Evolutionary conservation across 2,329 filamentous ascomycete genomes (phyloP), one percentile per base, ranked within the genome.

Genomic region (Canariomyces notabilis): DNA sequence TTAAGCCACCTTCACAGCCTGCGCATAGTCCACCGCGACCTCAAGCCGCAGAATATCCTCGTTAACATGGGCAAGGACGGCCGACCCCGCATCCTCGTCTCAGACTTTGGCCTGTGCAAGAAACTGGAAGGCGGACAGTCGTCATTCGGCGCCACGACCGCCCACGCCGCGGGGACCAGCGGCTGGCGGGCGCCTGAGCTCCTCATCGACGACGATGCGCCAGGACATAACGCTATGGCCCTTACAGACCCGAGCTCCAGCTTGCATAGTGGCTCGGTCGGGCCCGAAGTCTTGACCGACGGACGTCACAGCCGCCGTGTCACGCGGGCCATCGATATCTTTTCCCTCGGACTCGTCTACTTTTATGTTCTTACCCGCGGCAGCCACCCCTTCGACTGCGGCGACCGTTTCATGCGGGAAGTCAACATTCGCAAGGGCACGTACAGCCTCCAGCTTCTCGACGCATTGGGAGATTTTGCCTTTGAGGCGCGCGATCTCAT

Each of bases 351-450:
- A 1, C 85, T 95, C 43, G 89, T 98, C n/a, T 98, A 96, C 72
- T 97, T 90, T 70, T 98, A 96, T 64, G 90, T 97, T n/a, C 75
- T 98, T 49, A 96, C 91, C 1, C 87, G 89, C 52, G 93, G 93
- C 14, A 80, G 78, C 1, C 93, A 98, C 64, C 93, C 93, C 0
- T 98, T 94, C 59, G 91, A 96, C 62, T 90, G 89, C 52, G 90
- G 93, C 46, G 89, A 93, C 61, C 83, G 89, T 40, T 97, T 93
- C 72, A 94, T 95, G 80, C 82, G 93, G 42, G 93, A 98, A 67
- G 87, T 94, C 59, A 97, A 98, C 66, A 97, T 98, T 59, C 89
- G 95, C 59, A 94, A 95, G 64, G 87, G 88, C 54, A 83, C 85
- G 48, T 86, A 83, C 63, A 83, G 83, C 58, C 74, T 95, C 23